A percentile compares a stretch with the other conserved stretches of the same genome.
Conservation (phyloP, 2,329 filamentous ascomycete genomes). For the Emericellopsis atlantica region DNA sequence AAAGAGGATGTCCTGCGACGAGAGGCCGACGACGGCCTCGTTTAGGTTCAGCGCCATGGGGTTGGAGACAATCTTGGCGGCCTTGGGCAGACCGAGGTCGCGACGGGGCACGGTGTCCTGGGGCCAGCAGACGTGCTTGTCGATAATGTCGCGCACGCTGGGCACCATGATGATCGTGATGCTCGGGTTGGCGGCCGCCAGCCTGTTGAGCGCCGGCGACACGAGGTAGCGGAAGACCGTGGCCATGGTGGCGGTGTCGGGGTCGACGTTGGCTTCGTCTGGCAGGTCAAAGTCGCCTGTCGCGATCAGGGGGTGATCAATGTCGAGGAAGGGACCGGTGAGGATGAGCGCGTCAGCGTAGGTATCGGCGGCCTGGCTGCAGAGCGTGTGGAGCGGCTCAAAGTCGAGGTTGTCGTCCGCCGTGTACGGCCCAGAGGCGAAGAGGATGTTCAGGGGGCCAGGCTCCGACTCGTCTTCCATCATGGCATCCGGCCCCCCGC, state of each 20-base stretch:
- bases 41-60: conserved; percentile 85
- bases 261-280: conserved; percentile 52
- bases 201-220: conserved; percentile 56
- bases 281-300: conserved; percentile 68
- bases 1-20: conserved; percentile 71
- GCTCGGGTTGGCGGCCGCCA: conserved; percentile 57
- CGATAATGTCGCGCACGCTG: conserved; percentile 69
- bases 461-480: conserved; percentile 40
- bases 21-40: conserved; percentile 71
- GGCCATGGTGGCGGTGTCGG: conserved; percentile 66
- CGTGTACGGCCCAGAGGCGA: conserved; percentile 82
- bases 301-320: conserved; percentile 80
- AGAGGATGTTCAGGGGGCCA: conserved; percentile 61
- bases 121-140: conserved; percentile 79
- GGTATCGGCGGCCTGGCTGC: conserved; percentile 60
- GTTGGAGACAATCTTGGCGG: conserved; percentile 70
- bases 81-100: conserved; percentile 68
- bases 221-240: conserved; percentile 78
- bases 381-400: conserved; percentile 72
- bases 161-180: conserved; percentile 76
- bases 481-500: conserved; percentile 43
- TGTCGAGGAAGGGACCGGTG: conserved; percentile 78
- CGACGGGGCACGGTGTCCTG: conserved; percentile 49
- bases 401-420: conserved; percentile 87
- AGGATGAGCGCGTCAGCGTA: conserved; percentile 72